Conservation (phyloP, 352 stramenopile species). For the Phytopythium delawarense region DNA sequence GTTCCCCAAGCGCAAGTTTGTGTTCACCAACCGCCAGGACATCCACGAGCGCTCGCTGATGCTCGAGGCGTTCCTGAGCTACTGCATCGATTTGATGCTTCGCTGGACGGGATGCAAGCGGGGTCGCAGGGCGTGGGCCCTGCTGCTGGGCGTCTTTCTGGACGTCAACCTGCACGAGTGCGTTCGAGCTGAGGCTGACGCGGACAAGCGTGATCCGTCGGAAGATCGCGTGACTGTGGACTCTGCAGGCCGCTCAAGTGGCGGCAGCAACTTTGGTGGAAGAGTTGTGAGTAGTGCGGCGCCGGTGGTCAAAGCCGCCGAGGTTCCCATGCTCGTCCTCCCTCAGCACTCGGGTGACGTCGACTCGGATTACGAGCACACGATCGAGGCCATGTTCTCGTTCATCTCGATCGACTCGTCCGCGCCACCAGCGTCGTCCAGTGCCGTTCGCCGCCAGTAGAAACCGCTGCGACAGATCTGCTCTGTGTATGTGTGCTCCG, state of each 20-base stretch:
- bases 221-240: conserved; percentile 12
- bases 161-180: conserved; percentile 34
- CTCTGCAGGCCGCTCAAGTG: neutral
- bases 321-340: neutral
- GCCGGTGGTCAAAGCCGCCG: conserved; percentile 9
- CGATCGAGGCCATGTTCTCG: conserved; percentile 26
- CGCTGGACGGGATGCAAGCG: conserved; percentile 46
- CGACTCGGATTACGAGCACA: conserved; percentile 20
- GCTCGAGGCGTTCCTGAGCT: conserved; percentile 49
- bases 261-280: neutral
- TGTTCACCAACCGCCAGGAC: conserved; percentile 39
- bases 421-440: neutral
- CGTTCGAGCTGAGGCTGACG: conserved; percentile 8
- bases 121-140: conserved; percentile 34
- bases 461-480: too few relatives aligned
- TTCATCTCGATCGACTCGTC: conserved; percentile 32
- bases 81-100: conserved; percentile 29
- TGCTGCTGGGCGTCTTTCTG: conserved; percentile 49
- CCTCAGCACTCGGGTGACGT: conserved; percentile 8
- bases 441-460: neutral
- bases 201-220: conserved; percentile 13
- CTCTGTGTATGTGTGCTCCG: too few relatives aligned
- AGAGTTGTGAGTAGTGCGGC: neutral
- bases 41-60: conserved; percentile 37
- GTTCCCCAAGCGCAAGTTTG: conserved; percentile 55